Percentiles rank a stretch among this genome's conserved stretches.
Conservation (phyloP, 208 protist genomes). For the Trypanosoma lewisi region DNA sequence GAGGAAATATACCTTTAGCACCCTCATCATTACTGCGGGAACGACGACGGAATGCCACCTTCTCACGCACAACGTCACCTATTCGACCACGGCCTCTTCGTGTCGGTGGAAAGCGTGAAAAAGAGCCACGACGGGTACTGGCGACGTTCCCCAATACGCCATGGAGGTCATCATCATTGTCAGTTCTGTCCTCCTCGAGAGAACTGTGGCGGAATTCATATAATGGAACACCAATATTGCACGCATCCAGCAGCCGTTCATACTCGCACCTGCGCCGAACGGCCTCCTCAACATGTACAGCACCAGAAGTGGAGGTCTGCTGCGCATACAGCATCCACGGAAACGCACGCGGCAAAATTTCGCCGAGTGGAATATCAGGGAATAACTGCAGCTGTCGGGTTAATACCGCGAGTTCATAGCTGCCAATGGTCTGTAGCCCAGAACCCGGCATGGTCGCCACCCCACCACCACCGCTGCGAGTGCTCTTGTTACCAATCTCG, state of each 20-base stretch:
- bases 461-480: background rate
- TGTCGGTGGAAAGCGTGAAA: background rate
- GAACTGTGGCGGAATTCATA: background rate
- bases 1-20: background rate
- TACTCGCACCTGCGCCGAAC: conserved; percentile 22
- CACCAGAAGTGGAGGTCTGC: conserved; percentile 36
- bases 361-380: conserved; percentile 54
- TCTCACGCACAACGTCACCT: background rate
- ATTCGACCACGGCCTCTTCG: background rate
- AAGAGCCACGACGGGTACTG: background rate
- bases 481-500: background rate
- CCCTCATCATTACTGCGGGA: background rate
- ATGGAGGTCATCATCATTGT: background rate
- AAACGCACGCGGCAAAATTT: conserved; percentile 50
- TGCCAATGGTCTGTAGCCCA: conserved; percentile 44
- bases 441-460: background rate
- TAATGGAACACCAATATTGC: conserved; percentile 24
- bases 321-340: conserved; percentile 61
- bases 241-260: conserved; percentile 24
- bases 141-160: background rate
- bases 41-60: background rate
- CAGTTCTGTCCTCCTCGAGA: background rate
- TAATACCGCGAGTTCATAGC: conserved; percentile 52
- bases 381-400: conserved; percentile 44
- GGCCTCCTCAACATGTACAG: conserved; percentile 30